Percentiles rank a stretch among this genome's conserved stretches.
Conservation (phyloP, 805 yeast species). For the Sugiyamaella boreocaroliniensis region DNA sequence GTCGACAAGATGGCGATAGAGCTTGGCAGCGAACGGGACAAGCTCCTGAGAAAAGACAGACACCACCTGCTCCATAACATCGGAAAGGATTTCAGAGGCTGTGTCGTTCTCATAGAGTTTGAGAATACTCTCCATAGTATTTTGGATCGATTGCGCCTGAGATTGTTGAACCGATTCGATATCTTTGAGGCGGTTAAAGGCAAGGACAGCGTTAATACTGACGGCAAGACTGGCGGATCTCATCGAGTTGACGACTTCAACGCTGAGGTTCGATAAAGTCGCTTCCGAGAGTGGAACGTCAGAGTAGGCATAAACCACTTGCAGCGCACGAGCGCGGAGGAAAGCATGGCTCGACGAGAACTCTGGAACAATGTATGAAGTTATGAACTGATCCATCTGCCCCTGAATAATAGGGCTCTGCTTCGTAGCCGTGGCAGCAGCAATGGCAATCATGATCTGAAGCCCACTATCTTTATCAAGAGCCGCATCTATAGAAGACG, state of each 20-base stretch:
- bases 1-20: slow-evolving; percentile 47
- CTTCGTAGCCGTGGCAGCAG: slow-evolving; percentile 31
- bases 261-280: slow-evolving; percentile 50
- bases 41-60: slow-evolving; percentile 78
- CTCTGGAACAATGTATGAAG: slow-evolving; percentile 59
- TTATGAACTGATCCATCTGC: slow-evolving; percentile 53
- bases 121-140: slow-evolving; percentile 71
- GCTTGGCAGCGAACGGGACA: slow-evolving; percentile 79
- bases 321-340: slow-evolving; percentile 54
- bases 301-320: slow-evolving; percentile 49
- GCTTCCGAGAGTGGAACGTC: slow-evolving; percentile 54
- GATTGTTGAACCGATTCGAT: slow-evolving; percentile 60
- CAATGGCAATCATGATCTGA: slow-evolving; percentile 65
- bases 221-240: slow-evolving; percentile 56
- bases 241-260: slow-evolving; percentile 32
- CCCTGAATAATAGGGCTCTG: slow-evolving; percentile 46
- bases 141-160: slow-evolving; percentile 58
- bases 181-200: slow-evolving; percentile 68
- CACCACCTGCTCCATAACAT: slow-evolving; percentile 91
- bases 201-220: slow-evolving; percentile 75
- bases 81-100: slow-evolving; percentile 78
- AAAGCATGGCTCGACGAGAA: slow-evolving; percentile 54
- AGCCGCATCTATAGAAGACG: slow-evolving; percentile 47
- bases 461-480: slow-evolving; percentile 69
- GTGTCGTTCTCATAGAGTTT: slow-evolving; percentile 61